These are phyloP conservation scores for Pseudocercospora vitis DNA, from an alignment of 2,329 filamentous ascomycete genomes.

Conservation along the genomic window DNA sequence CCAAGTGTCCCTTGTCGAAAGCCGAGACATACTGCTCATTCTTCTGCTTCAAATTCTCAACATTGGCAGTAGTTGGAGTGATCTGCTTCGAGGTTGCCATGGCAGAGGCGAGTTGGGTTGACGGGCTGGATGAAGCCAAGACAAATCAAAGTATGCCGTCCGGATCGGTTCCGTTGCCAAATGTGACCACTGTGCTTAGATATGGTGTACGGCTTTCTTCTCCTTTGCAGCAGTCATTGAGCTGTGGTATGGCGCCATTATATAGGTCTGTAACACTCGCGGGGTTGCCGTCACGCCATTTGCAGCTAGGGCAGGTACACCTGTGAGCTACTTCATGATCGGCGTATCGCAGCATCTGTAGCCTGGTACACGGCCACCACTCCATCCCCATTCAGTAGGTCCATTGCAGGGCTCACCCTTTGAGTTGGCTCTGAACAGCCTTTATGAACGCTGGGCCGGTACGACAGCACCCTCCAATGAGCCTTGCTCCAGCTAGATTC, in stretches of 20 bases:
- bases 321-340: background rate
- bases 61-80: conserved; percentile 45
- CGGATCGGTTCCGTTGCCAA: too few relatives aligned
- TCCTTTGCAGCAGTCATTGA: background rate
- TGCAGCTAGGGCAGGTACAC: conserved; percentile 13
- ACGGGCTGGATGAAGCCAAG: too few relatives aligned
- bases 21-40: conserved; percentile 58
- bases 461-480: conserved; percentile 52
- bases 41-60: conserved; percentile 56
- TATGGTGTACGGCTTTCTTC: too few relatives aligned
- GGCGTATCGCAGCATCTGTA: background rate
- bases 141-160: too few relatives aligned
- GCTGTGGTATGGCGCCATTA: conserved; percentile 6
- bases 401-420: background rate
- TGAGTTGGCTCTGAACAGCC: conserved; percentile 15
- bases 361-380: background rate
- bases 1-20: conserved; percentile 67
- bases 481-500: conserved; percentile 43
- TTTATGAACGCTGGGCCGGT: conserved; percentile 40
- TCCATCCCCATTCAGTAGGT: background rate
- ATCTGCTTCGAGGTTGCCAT: conserved; percentile 30
- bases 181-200: background rate
- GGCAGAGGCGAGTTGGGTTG: background rate
- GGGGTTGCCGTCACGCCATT: conserved; percentile 16
- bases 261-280: conserved; percentile 8